Percentiles rank a stretch among this genome's conserved stretches.
phyloP scores from a whole-genome alignment of 768 basidiomycete genomes.

The Leccinum fibrillosum region DNA sequence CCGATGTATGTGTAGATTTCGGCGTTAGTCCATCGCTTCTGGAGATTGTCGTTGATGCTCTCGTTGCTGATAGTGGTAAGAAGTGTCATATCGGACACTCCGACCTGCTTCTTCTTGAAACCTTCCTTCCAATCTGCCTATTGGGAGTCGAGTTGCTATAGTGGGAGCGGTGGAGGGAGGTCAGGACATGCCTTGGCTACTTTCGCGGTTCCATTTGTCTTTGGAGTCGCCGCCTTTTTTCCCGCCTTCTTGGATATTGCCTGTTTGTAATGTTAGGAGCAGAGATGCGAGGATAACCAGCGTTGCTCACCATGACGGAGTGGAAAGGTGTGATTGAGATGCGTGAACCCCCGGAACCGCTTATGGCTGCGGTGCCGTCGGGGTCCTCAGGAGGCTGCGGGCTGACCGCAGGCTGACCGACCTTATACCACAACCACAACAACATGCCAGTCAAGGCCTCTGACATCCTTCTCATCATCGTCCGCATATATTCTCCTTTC shows the following conservation, averaged over 20 bases:
- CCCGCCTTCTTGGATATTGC: conserved; percentile 89
- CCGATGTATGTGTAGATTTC: conserved; percentile 99
- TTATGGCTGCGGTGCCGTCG: conserved; percentile 3
- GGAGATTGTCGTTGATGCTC: conserved; percentile 94
- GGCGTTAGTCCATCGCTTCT: conserved; percentile 91
- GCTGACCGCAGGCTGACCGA: neutral
- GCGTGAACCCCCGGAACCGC: conserved; percentile 12
- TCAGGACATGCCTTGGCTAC: conserved; percentile 68
- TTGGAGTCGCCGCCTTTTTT: conserved; percentile 71
- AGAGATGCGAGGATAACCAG: neutral
- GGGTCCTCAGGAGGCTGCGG: conserved; percentile 26
- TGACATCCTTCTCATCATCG: conserved; percentile 78
- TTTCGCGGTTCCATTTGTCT: conserved; percentile 50
- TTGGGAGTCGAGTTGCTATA: conserved; percentile 7
- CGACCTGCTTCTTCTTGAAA: conserved; percentile 99
- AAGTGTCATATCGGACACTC: conserved; percentile 98
- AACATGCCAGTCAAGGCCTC: conserved; percentile 50
- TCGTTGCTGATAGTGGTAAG: conserved; percentile 97
- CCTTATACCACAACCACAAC: conserved; percentile 1
- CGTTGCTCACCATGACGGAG: conserved; percentile 22
- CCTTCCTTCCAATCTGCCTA: conserved; percentile 99
- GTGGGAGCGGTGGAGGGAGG: neutral
- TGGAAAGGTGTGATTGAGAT: neutral
- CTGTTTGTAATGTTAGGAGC: conserved; percentile 35
- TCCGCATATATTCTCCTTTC: conserved; percentile 31